Conservation (phyloP, 257 asterid genomes). For the Solanum habrochaites region DNA sequence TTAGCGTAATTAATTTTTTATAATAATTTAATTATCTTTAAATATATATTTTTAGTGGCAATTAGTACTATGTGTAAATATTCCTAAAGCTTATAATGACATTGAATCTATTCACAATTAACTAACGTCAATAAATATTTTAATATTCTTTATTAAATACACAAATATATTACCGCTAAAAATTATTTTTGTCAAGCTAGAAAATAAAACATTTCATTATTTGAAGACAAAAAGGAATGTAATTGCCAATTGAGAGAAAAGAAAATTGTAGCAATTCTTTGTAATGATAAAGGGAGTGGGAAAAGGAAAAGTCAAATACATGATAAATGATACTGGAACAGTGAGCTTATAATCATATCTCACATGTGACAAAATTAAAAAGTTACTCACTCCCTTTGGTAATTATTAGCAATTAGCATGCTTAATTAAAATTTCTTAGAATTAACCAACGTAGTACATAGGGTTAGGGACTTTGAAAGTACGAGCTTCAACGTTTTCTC, state of each 20-base stretch:
- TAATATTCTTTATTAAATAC: too few species aligned
- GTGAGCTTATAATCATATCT: too few species aligned
- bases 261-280: background rate
- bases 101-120: too few species aligned
- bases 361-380: too few species aligned
- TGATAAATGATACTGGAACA: background rate
- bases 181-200: accelerated
- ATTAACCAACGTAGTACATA: conserved; percentile 10
- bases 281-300: background rate
- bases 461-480: conserved; percentile 30
- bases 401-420: background rate
- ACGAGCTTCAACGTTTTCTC: conserved; percentile 9
- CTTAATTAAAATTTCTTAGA: background rate
- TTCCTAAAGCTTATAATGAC: too few species aligned
- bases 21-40: too few species aligned
- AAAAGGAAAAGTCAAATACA: background rate
- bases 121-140: too few species aligned
- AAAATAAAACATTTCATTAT: too few species aligned
- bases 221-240: background rate
- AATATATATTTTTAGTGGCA: too few species aligned
- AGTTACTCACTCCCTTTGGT: background rate
- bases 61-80: too few species aligned
- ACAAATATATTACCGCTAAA: too few species aligned
- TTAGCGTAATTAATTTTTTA: too few species aligned
- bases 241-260: background rate